Base-by-base conservation (phyloP, 208 protist species). In the Leishmania guyanensis region DNA sequence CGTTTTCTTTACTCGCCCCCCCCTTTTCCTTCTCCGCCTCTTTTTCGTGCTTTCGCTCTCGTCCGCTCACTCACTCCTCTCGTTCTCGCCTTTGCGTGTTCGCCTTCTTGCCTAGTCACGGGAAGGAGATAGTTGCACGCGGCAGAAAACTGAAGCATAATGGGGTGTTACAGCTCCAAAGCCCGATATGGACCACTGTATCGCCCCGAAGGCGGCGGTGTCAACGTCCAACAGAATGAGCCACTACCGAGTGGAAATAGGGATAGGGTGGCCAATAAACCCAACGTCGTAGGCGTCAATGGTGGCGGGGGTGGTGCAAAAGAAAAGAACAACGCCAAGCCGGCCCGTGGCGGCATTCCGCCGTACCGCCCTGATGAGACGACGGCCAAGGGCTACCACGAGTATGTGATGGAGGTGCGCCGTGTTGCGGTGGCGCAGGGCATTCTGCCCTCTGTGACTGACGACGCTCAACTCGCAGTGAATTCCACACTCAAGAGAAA, bases 161-260 rank as follows among this genome's bases (percentile, higher is more conserved):
- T 88, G 84, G 84, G 84, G 36, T 88, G 84, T 53, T 82, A 72
- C 3, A 70, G 78, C 36, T 88, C 80, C 36, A 88, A 88, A 69
- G 54, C 48, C n/a, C 36, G 74, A 46, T 17, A 78, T 48, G 56
- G 78, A 56, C 22, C 29, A 26, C 72, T 76, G 29, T 0, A 76
- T 26, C 54, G 75, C 74, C 75, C 53, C n/a, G 80, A 12, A 51
- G 54, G 53, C 26, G 56, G 33, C 56, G 17, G 65, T 46, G 43
- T 5, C 43, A 29, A 62, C 26, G 50, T 22, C n/a, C 43, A 4
- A 46, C 29, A 8, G 4, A 3, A 16, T 39, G 58, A 20, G 17
- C 43, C 4, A 5, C 22, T 69, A 14, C 20, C 10, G 1, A 51
- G 20, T 72, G 76, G 64, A 29, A 72, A 72, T n/a, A 79, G 54